Conservation (phyloP, 1,284 basidiomycete species). For the Trametes sp. region DNA sequence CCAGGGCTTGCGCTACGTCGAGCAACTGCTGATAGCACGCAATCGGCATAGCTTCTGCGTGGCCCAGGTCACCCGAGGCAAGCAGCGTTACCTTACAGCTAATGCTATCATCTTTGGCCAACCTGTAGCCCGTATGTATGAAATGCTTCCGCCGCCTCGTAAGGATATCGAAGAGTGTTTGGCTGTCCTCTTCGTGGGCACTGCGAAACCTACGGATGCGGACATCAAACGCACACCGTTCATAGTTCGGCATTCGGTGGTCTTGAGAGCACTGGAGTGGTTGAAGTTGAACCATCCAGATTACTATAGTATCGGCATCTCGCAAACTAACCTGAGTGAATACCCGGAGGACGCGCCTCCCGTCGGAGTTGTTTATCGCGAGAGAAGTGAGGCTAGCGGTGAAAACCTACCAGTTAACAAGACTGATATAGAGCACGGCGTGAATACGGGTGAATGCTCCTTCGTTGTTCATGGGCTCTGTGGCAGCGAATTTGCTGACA, state of each 20-base stretch:
- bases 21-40: constrained; percentile 16
- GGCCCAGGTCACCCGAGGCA: constrained; percentile 4
- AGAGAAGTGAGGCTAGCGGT: not conserved
- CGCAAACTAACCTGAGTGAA: not conserved
- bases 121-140: constrained; percentile 13
- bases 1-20: not conserved
- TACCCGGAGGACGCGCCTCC: not conserved
- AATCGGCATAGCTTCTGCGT: constrained; percentile 17
- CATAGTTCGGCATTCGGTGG: not conserved
- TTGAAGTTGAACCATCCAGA: not conserved
- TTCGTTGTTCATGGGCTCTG: not conserved
- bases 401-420: not conserved
- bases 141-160: constrained; percentile 14
- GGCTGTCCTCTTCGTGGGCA: constrained; percentile 3
- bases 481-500: not conserved
- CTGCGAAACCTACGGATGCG: not conserved
- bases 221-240: not conserved
- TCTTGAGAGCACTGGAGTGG: not conserved
- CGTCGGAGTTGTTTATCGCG: not conserved
- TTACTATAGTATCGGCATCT: not conserved
- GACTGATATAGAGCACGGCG: not conserved
- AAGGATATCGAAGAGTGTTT: constrained; percentile 16
- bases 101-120: constrained; percentile 20
- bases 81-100: constrained; percentile 10
- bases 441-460: not conserved